Conservation (phyloP, 495 filamentous ascomycete genomes). For the Chlorociboria aeruginascens region DNA sequence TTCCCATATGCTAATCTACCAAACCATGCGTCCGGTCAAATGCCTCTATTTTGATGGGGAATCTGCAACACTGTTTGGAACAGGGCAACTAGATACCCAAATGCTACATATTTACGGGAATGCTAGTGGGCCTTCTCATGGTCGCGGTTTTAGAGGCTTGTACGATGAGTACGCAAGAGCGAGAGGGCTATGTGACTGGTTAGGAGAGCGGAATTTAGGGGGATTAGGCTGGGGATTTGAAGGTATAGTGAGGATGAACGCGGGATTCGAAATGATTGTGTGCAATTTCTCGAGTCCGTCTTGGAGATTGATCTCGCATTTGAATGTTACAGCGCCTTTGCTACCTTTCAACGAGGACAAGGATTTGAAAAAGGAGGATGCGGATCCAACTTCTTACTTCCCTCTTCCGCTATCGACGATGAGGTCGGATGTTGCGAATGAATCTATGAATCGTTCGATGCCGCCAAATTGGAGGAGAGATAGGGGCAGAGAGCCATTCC, state of each 20-base stretch:
- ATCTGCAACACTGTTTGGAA: conserved; percentile 26
- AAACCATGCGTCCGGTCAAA: conserved; percentile 24
- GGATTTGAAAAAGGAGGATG: not conserved
- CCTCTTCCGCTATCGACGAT: conserved; percentile 5
- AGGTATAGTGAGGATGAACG: conserved; percentile 35
- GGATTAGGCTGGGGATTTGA: conserved; percentile 25
- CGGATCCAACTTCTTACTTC: conserved; percentile 8
- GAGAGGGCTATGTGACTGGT: conserved; percentile 27
- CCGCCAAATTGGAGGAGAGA: not conserved
- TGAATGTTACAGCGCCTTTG: conserved; percentile 28
- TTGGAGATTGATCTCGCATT: conserved; percentile 23
- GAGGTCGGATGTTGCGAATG: conserved; percentile 4
- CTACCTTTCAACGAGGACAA: not conserved
- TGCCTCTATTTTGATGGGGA: conserved; percentile 34
- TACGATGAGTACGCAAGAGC: conserved; percentile 30
- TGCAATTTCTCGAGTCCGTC: conserved; percentile 29
- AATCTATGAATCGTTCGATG: conserved; percentile 11
- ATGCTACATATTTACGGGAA: conserved; percentile 32
- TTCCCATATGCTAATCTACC: conserved; percentile 30
- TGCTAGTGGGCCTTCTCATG: conserved; percentile 16
- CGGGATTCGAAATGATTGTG: conserved; percentile 34
- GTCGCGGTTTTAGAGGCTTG: conserved; percentile 14
- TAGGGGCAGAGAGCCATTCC: conserved; percentile 16
- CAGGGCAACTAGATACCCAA: conserved; percentile 27
- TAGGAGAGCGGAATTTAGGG: conserved; percentile 9